Conservation (phyloP, 805 yeast genomes). For the Saturnispora halmiae region DNA sequence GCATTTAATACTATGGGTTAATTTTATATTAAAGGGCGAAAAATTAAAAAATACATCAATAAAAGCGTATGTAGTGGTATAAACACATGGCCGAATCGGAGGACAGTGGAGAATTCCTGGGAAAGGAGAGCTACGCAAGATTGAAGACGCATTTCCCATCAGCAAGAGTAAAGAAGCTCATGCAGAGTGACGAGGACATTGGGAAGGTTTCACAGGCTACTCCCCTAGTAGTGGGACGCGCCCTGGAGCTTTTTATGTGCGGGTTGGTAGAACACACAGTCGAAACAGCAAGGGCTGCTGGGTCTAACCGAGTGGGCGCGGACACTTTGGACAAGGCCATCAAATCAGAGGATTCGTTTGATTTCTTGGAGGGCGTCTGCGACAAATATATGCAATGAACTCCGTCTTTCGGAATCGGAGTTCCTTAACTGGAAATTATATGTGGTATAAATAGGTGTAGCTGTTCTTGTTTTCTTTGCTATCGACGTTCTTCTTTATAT, state of each 20-base stretch:
- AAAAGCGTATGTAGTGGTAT: no score
- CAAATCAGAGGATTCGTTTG: constrained; percentile 80
- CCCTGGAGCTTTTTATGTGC: constrained; percentile 85
- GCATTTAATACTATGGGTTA: no score
- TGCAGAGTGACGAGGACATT: constrained; percentile 97
- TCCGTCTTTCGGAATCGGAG: not conserved
- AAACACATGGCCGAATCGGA: no score
- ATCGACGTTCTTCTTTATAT: not conserved
- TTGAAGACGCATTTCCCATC: constrained; percentile 83
- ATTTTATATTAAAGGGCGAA: no score
- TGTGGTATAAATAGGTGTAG: no score
- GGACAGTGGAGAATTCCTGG: constrained; percentile 8
- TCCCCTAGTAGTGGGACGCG: constrained; percentile 95
- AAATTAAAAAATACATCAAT: no score
- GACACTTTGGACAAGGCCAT: constrained; percentile 80
- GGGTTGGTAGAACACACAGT: constrained; percentile 79
- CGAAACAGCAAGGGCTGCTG: constrained; percentile 62
- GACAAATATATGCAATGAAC: constrained; percentile 16
- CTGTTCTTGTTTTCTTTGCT: not conserved
- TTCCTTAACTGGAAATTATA: not conserved
- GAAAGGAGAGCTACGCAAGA: constrained; percentile 31
- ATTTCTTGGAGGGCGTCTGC: constrained; percentile 69
- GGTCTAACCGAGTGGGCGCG: constrained; percentile 73
- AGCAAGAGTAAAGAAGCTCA: constrained; percentile 89
- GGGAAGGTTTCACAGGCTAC: constrained; percentile 99